Percentiles rank a stretch among this genome's conserved stretches.
Evolutionary conservation across 345 rosid species (phyloP).

Genomic region (Alliaria petiolata): DNA sequence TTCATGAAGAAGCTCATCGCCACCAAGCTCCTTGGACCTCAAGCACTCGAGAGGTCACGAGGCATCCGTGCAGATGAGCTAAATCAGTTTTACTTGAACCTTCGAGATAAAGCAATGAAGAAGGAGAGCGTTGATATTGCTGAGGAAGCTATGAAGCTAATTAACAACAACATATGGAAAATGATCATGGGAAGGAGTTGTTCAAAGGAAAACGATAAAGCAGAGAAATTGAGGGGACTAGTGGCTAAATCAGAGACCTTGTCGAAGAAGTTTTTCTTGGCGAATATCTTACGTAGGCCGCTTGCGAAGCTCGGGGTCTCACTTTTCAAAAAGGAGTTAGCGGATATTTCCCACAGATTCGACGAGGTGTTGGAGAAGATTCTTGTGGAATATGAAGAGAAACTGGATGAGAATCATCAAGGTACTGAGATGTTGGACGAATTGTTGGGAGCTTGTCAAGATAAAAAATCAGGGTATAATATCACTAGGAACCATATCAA

Average conservation of each 20-base stretch:
- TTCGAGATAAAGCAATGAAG: neutral
- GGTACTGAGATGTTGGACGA: slow-evolving; percentile 34
- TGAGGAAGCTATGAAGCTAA: neutral
- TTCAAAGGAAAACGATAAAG: neutral
- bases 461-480: no score
- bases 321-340: slow-evolving; percentile 41
- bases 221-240: neutral
- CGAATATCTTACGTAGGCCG: neutral
- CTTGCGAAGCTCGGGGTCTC: neutral
- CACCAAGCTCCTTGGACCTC: no score
- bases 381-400: slow-evolving; percentile 45
- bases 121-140: slow-evolving; percentile 8
- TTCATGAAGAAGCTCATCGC: neutral
- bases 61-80: no score
- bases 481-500: neutral
- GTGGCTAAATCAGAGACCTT: neutral
- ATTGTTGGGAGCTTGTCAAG: slow-evolving; percentile 37
- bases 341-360: slow-evolving; percentile 36
- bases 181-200: slow-evolving; percentile 38
- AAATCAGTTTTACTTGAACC: neutral
- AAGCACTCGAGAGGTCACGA: no score
- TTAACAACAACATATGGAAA: slow-evolving; percentile 11
- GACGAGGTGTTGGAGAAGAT: slow-evolving; percentile 52
- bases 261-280: neutral
- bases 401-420: neutral